These are phyloP conservation scores for Remersonia thermophila DNA, from an alignment of 2,329 filamentous ascomycete genomes.

Conservation along the genomic window DNA sequence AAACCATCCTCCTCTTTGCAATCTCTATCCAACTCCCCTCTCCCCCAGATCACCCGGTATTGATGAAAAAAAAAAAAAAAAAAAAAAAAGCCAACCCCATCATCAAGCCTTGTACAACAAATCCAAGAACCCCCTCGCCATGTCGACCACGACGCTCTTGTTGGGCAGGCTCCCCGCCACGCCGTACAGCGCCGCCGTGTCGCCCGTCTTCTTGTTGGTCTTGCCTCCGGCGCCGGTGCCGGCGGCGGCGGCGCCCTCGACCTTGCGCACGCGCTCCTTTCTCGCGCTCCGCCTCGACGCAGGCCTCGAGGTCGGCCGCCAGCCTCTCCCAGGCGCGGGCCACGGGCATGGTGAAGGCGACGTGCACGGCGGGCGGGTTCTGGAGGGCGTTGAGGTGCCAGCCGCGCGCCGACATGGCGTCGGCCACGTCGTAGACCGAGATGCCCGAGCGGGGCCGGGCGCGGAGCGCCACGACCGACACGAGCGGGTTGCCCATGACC, in stretches of 20 bases:
- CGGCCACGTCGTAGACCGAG: slow-evolving; percentile 88
- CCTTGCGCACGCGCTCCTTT: too few species aligned
- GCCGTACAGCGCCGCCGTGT: slow-evolving; percentile 82
- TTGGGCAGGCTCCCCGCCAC: slow-evolving; percentile 91
- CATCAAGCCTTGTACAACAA: slow-evolving; percentile 17
- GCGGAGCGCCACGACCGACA: slow-evolving; percentile 81
- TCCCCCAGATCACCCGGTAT: too few species aligned
- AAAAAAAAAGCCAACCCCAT: neutral
- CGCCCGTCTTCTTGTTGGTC: slow-evolving; percentile 43
- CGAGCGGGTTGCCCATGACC: slow-evolving; percentile 72
- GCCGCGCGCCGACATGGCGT: slow-evolving; percentile 69
- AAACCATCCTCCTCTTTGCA: too few species aligned
- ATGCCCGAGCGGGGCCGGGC: slow-evolving; percentile 49
- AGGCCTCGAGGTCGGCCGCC: slow-evolving; percentile 56
- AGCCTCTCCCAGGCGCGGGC: slow-evolving; percentile 70
- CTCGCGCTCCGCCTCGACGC: slow-evolving; percentile 62
- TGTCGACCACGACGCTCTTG: slow-evolving; percentile 83
- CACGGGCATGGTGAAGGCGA: slow-evolving; percentile 84
- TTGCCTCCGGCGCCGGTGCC: slow-evolving; percentile 40
- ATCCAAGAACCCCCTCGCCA: slow-evolving; percentile 73
- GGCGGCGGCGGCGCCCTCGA: slow-evolving; percentile 38
- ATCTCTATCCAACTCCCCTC: too few species aligned
- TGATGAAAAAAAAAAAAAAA: too few species aligned
- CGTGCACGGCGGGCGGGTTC: slow-evolving; percentile 80
- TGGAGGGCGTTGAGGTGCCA: slow-evolving; percentile 97